Base-by-base conservation (phyloP, 2,329 filamentous ascomycete species). In the Trichoderma guizhouense region DNA sequence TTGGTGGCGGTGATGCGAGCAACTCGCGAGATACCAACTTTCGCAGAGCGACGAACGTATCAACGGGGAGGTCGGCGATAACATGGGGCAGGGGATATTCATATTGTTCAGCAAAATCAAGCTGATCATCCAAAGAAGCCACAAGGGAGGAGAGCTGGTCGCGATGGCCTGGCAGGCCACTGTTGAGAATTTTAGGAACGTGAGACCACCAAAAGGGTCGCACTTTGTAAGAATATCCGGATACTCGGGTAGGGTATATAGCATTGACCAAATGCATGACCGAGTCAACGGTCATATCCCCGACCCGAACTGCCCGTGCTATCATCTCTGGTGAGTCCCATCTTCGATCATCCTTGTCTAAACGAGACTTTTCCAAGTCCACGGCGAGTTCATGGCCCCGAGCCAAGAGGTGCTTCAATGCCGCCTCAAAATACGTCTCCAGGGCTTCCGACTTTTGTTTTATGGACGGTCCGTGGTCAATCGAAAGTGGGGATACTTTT, bases 191-290 rank as follows among this genome's bases (percentile, higher is more conserved):
- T 67, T 79, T 80, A 73, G 81, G 77, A 43, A 82, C 78, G 51
- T 82, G 76, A 80, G 81, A 83, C 81, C 81, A 83, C 81, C 81
- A 83, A 60, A 80, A 82, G 0, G 81, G 81, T n/a, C 79, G 75
- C 24, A 75, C 75, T 36, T 74, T 77, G 73, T 82, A 82, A 8
- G 71, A 74, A 60, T 82, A 82, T 64, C 81, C 78, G 47, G 79
- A 75, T 55, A 79, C 75, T n/a, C 78, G 78, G 2, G 76, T 79
- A 43, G 80, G 79, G 61, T 81, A 81, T 21, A 82, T 72, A 0
- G 79, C 76, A 69, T 82, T 81, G 34, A 77, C 68, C 30, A 82
- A 66, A 60, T 82, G 81, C 78, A 79, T 81, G 18, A 80, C 78
- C 7, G 80, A 80, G 69, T 83, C 81, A 58, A 82, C 73, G 24